Base-by-base conservation (phyloP, 768 basidiomycete genomes). In the Mycena capillaripes region DNA sequence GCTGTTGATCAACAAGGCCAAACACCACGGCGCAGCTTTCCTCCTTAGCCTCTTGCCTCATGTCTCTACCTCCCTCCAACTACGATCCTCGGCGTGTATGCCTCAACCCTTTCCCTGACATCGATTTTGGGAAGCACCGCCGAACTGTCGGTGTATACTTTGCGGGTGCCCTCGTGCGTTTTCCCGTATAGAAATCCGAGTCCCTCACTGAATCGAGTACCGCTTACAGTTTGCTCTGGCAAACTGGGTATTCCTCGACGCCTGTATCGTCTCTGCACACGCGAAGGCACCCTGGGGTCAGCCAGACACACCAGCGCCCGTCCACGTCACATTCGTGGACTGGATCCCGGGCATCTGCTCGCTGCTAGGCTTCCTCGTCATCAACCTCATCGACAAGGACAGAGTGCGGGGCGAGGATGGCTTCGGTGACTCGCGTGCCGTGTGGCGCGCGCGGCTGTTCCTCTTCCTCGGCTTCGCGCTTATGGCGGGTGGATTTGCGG, bases 401-500 rank as follows among this genome's bases (percentile, higher is more conserved):
- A 88, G 95, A 38, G 87, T 99, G 59, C 86, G 89, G 14, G 92
- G 92, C 0, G 92, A 95, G 12, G 95, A 93, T 68, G 89, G 90
- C 0, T 95, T 92, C 76, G 94, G 94, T 7, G 94, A 96, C 76
- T 86, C 94, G 0, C 85, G 91, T 1, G 93, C 95, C 4, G 96
- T 98, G 17, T 98, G 96, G 96, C 86, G 95, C 74, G 97, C 97
- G 9, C 85, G 97, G 42, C 82, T 98, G 75, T 91, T 97, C 78
- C 81, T 99, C 71, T 99, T 99, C 82, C 89, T 98, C 70, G 97
- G 98, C 1, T 98, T 99, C 78, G 97, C 97, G 0, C 81, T 98
- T 50, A 97, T 99, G 96, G 98, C 98, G 3, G 97, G 98, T 7
- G 98, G 98, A 0, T 81, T 99, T 53, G 98, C 97, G n/a, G 98